Base-by-base conservation (phyloP, 192 early-diverging fungal species). In the Phlyctochytrium planicorne region DNA sequence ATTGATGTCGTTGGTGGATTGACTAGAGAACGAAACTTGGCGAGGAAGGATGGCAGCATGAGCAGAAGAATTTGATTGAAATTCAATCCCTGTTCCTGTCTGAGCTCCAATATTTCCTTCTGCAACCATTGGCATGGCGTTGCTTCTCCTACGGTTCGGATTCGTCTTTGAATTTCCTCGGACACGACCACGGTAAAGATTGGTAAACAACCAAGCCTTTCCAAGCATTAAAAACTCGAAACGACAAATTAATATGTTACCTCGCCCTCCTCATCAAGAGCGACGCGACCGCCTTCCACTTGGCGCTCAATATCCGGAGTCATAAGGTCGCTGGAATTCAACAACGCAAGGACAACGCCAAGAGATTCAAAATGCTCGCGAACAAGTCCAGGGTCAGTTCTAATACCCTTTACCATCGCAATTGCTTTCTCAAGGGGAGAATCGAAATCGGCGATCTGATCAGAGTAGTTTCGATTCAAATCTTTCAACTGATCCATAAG, bases 221-320 rank as follows among this genome's bases (percentile, higher is more conserved):
- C 24, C 23, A 37, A 63, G 36, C 24, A 1, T 47, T 17, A 52
- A 25, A 24, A 59, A 59, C 20, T 16, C 0, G 30, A 17, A 23
- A 16, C n/a, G 30, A 23, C 16, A n/a, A 59, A 17, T 17, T 1
- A 0, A 1, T 17, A 16, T 1, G n/a, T 2, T 63, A 78, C 80
- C 70, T 82, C 75, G 30, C 74, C 74, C 40, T 82, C 80, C 34
- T 70, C 76, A 67, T 82, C 80, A 61, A 78, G 32, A n/a, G 30
- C 24, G 59, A 63, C 27, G 71, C 72, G 6, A 20, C 37, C 63
- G 25, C 34, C 25, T 1, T 62, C 75, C 0, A 57, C 55, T 29
- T 70, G 69, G 24, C 63, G 63, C 60, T 81, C 77, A 66, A 83
- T 57, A 68, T 83, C 81, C n/a, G 81, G 81, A 17, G 79, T 70